These are phyloP conservation scores for Acacia pycnantha DNA, from an alignment of 331 rosid species.

Conservation along the genomic window DNA sequence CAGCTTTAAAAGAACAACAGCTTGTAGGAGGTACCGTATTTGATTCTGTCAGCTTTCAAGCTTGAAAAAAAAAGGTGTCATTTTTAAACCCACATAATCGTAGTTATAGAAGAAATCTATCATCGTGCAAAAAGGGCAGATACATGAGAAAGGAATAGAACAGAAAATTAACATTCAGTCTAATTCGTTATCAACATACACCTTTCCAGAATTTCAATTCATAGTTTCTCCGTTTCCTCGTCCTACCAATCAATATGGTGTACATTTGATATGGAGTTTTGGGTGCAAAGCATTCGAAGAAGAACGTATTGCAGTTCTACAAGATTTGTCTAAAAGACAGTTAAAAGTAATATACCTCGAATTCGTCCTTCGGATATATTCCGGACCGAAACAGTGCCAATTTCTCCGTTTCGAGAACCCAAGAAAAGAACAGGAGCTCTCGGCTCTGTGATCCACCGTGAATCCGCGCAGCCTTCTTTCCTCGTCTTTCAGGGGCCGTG, in stretches of 20 bases:
- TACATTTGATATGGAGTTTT: too few species aligned
- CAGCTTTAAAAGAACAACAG: background rate
- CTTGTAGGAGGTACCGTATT: background rate
- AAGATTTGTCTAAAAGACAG: background rate
- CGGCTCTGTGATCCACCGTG: background rate
- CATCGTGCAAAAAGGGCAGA: background rate
- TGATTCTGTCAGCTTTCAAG: background rate
- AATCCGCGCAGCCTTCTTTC: background rate
- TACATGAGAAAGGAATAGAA: background rate
- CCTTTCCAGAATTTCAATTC: background rate
- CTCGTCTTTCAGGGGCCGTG: background rate
- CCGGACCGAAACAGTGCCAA: background rate
- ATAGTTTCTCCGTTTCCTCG: background rate
- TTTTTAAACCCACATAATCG: background rate
- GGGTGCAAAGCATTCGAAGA: background rate
- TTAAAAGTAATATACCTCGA: background rate
- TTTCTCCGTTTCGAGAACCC: background rate
- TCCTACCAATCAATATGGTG: background rate
- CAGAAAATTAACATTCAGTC: background rate
- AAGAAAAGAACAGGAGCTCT: background rate
- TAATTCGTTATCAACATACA: background rate
- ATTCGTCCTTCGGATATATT: background rate
- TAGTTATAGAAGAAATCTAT: background rate
- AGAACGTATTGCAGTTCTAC: background rate
- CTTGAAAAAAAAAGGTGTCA: background rate